Base-by-base conservation (phyloP, 2,329 filamentous ascomycete species). In the Didymella lethalis region DNA sequence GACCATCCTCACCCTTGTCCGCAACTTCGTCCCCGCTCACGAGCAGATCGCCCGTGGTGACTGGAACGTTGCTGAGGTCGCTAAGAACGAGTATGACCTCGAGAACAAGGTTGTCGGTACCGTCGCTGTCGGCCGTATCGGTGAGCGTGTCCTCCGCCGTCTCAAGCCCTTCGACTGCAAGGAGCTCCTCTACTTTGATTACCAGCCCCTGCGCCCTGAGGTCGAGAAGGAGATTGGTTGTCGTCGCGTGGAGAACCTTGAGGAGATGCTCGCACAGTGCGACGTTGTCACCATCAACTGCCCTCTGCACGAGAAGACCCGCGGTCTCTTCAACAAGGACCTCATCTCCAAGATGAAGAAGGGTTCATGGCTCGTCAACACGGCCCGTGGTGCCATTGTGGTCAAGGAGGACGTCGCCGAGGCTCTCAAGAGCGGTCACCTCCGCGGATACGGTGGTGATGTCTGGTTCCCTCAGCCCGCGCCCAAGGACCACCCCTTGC, bases 211-310 rank as follows among this genome's bases (percentile, higher is more conserved):
- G 66, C 85, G 82, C 61, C 76, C 92, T 61, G 93, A 97, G 84
- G 85, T 88, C 73, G 93, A 98, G 88, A 88, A 90, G 81, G 94
- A 97, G 85, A 98, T 98, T 81, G 94, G 94, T 79, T 93, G 90
- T 87, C 87, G 92, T 74, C 88, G 95, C 63, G 93, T 98, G 61
- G 90, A 94, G 48, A 86, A 79, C 74, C 88, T 99, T 74, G 93
- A 97, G 85, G 94, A 98, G 80, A 90, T 99, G 88, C 82, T 99
- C 64, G 85, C 87, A 40, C 92, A 96, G 85, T 98, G 94, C 79
- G 95, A 98, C 72, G 87, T 98, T 63, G 94, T 99, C 80, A 99
- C 95, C 77, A 98, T 99, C 85, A 99, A 99, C 89, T 97, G 93
- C 86, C 95, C 95, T 53, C 88, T 99, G 65, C 95, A 99, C 85